Evolutionary conservation across 331 rosid species (phyloP).

Genomic region (Quercus lobata): DNA sequence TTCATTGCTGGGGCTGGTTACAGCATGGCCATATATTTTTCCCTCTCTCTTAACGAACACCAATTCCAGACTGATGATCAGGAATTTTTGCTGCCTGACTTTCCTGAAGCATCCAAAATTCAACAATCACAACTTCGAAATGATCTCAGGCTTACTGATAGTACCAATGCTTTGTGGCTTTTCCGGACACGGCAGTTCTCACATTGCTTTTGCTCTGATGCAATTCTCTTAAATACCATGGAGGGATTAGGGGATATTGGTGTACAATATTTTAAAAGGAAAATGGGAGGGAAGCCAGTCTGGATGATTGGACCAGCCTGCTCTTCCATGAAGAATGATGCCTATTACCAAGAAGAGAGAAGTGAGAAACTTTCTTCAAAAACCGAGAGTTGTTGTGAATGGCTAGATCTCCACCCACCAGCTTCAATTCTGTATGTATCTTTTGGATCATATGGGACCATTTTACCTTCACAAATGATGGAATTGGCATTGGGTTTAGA

Average conservation of each 20-base stretch:
- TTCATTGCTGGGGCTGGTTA: no score
- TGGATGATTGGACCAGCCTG: neutral
- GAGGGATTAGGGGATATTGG: neutral
- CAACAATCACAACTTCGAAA: no score
- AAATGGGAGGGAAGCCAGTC: neutral
- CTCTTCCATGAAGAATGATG: neutral
- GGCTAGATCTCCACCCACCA: neutral
- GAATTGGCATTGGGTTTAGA: neutral
- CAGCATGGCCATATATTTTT: no score
- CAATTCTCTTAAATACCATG: no score
- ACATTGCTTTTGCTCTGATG: no score
- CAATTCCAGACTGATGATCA: no score
- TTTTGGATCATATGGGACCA: neutral
- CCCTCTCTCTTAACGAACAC: no score
- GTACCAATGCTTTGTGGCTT: no score
- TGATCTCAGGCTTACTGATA: no score
- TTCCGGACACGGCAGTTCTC: no score
- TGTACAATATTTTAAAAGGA: neutral
- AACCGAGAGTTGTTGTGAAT: neutral
- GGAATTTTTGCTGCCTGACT: no score
- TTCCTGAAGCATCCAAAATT: no score
- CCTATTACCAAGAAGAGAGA: neutral
- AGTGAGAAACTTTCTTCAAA: neutral
- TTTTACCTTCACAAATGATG: neutral
- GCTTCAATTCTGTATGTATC: neutral